Conservation (phyloP, 441 rosid species). For the Sinapis alba region DNA sequence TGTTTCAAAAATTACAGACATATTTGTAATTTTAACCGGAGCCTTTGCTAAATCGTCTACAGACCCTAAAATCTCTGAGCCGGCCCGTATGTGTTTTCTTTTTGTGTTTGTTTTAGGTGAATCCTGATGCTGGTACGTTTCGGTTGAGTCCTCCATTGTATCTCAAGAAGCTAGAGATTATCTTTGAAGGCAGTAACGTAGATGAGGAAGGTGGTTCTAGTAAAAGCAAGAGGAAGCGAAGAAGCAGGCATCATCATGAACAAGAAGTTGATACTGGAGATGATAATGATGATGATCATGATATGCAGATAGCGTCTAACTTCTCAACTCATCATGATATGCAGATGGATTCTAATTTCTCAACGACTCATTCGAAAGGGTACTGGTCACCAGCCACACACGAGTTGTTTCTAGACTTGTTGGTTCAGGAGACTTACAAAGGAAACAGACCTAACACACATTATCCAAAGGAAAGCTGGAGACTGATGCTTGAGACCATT, state of each 20-base stretch:
- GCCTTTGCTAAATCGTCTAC: too few relatives aligned
- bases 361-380: constrained; percentile 31
- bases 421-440: constrained; percentile 43
- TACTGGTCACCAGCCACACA: constrained; percentile 48
- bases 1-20: too few relatives aligned
- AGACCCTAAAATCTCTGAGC: too few relatives aligned
- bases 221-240: constrained; percentile 29
- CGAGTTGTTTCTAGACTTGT: constrained; percentile 47
- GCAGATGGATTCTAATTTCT: constrained; percentile 23
- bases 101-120: constrained; percentile 34
- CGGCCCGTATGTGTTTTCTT: too few relatives aligned
- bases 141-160: constrained; percentile 39
- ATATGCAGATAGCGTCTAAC: constrained; percentile 28
- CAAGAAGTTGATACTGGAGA: constrained; percentile 28
- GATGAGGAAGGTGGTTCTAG: constrained; percentile 24
- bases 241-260: constrained; percentile 15
- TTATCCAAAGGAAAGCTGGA: constrained; percentile 51
- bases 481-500: constrained; percentile 39
- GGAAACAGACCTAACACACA: constrained; percentile 44
- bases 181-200: constrained; percentile 37
- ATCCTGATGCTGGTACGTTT: constrained; percentile 48
- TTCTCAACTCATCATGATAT: constrained; percentile 29
- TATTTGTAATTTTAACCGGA: too few relatives aligned
- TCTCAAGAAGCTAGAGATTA: constrained; percentile 39
- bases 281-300: constrained; percentile 27